Conservation (phyloP, 176 grass and related monocot species). For the Carex scoparia region DNA sequence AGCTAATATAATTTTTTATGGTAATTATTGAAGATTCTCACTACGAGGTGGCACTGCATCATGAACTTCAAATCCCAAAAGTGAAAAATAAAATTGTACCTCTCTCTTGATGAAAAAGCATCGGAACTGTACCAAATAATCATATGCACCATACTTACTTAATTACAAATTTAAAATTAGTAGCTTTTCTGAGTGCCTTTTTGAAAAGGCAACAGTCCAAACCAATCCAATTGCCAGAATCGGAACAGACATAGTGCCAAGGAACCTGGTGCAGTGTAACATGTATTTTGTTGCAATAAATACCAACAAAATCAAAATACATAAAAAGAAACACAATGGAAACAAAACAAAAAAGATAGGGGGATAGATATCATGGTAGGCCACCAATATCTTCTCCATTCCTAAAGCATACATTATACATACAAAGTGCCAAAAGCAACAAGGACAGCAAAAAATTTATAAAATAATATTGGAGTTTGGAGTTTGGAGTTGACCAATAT, state of each 20-base stretch:
- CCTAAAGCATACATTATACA: slow-evolving; percentile 20
- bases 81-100: not conserved
- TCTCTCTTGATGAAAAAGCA: not conserved
- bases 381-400: slow-evolving; percentile 2
- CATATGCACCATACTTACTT: not conserved
- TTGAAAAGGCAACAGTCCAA: not conserved
- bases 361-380: slow-evolving; percentile 12
- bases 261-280: not conserved
- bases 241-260: slow-evolving; percentile 4
- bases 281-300: slow-evolving; percentile 10
- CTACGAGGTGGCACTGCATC: not conserved
- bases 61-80: not conserved
- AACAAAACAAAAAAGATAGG: slow-evolving; percentile 18
- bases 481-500: slow-evolving; percentile 9
- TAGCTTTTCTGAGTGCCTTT: not conserved
- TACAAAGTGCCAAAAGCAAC: not conserved
- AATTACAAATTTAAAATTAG: not conserved
- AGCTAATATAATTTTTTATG: not conserved
- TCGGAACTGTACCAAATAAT: not conserved
- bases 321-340: slow-evolving; percentile 5
- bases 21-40: not conserved
- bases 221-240: not conserved
- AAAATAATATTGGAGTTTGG: not conserved
- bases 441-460: not conserved
- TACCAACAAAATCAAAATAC: not conserved